phyloP scores from a whole-genome alignment of 768 basidiomycete species.

The Pulveroboletus sp. region DNA sequence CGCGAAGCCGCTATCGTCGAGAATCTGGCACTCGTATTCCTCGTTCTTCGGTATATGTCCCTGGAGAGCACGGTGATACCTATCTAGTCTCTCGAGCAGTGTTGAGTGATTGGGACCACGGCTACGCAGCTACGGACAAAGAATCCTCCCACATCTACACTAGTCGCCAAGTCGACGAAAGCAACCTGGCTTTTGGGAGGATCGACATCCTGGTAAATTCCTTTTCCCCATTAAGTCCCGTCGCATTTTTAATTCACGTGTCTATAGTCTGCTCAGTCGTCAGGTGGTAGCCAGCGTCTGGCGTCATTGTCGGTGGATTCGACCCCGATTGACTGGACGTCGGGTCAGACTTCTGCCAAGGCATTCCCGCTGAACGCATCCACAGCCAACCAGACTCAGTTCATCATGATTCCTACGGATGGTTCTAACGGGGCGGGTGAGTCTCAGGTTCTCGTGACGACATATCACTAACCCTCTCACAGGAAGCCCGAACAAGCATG shows the following conservation, averaged over 20 bases:
- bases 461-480: slow-evolving; percentile 3
- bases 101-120: not conserved
- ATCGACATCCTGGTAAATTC: slow-evolving; percentile 49
- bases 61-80: slow-evolving; percentile 24
- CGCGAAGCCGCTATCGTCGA: slow-evolving; percentile 18
- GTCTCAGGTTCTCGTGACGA: not conserved
- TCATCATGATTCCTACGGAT: slow-evolving; percentile 37
- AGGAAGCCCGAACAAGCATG: slow-evolving; percentile 25
- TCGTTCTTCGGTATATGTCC: slow-evolving; percentile 23
- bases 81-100: slow-evolving; percentile 24
- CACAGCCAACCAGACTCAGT: slow-evolving; percentile 41
- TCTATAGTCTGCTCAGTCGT: slow-evolving; percentile 6
- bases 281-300: slow-evolving; percentile 11
- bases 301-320: slow-evolving; percentile 23
- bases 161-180: slow-evolving; percentile 14
- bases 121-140: not conserved
- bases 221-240: slow-evolving; percentile 1
- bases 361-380: slow-evolving; percentile 49
- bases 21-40: slow-evolving; percentile 6
- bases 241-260: not conserved
- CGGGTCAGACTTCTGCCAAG: slow-evolving; percentile 25
- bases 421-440: slow-evolving; percentile 11
- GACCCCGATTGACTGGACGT: slow-evolving; percentile 26
- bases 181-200: slow-evolving; percentile 36
- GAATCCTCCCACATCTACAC: not conserved